Percentiles rank a stretch among this genome's conserved stretches.
These are phyloP conservation scores for Trichosporon inkin DNA, from an alignment of 1,284 basidiomycete genomes.

Conservation along the genomic window DNA sequence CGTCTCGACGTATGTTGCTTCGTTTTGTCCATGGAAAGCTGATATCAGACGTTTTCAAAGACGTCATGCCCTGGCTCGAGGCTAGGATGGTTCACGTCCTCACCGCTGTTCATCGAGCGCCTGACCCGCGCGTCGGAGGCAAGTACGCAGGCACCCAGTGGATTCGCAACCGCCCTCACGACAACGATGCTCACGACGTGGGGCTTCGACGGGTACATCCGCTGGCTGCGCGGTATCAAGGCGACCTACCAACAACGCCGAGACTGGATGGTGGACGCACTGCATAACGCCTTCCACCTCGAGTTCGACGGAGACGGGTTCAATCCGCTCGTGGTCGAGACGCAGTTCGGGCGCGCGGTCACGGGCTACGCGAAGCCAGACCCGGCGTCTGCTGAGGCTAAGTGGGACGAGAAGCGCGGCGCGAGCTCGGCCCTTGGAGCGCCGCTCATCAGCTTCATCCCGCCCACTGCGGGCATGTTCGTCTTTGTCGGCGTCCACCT, in stretches of 20 bases:
- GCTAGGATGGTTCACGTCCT: conserved; percentile 68
- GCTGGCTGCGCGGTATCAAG: conserved; percentile 65
- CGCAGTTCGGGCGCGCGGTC: conserved; percentile 15
- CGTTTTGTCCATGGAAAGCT: background rate
- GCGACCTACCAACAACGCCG: conserved; percentile 48
- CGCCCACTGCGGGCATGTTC: conserved; percentile 57
- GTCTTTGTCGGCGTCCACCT: conserved; percentile 64
- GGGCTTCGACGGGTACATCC: conserved; percentile 65
- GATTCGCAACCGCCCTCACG: conserved; percentile 62
- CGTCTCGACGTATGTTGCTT: conserved; percentile 46
- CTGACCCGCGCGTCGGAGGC: conserved; percentile 71
- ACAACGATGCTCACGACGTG: conserved; percentile 62
- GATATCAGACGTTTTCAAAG: conserved; percentile 63
- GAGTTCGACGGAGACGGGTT: conserved; percentile 32
- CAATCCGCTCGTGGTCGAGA: conserved; percentile 25
- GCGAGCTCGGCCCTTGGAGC: conserved; percentile 13
- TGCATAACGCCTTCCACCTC: conserved; percentile 48
- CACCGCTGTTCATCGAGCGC: conserved; percentile 59
- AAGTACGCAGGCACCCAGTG: conserved; percentile 66
- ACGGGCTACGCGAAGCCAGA: conserved; percentile 27
- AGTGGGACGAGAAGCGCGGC: conserved; percentile 54
- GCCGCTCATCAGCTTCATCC: conserved; percentile 62
- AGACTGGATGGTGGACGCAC: conserved; percentile 49
- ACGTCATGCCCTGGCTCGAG: conserved; percentile 72
- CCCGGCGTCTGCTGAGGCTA: conserved; percentile 11